phyloP scores from a whole-genome alignment of 1,284 basidiomycete genomes.

The Coniophora puteana region DNA sequence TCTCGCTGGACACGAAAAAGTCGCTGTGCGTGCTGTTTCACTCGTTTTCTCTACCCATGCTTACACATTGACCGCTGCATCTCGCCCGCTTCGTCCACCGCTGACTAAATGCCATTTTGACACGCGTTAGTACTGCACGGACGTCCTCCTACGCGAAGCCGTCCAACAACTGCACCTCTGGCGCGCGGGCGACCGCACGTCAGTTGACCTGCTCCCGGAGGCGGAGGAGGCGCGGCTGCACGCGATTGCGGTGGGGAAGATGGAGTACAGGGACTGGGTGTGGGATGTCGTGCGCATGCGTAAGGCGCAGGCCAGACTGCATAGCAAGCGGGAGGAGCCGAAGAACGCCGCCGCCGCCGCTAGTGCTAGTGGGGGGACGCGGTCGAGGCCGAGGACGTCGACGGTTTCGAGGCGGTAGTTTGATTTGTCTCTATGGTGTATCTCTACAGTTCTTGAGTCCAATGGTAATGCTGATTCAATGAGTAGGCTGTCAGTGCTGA shows the following conservation, averaged over 20 bases:
- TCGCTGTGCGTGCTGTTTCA: conserved; percentile 41
- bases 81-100: conserved; percentile 5
- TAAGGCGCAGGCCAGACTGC: conserved; percentile 27
- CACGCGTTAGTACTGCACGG: conserved; percentile 76
- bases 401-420: conserved; percentile 18
- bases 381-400: conserved; percentile 21
- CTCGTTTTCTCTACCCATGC: conserved; percentile 1
- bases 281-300: conserved; percentile 54
- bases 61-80: too few relatives aligned
- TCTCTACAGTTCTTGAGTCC: too few relatives aligned
- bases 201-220: conserved; percentile 39
- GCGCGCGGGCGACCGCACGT: conserved; percentile 54
- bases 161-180: conserved; percentile 67
- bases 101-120: too few relatives aligned
- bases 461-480: too few relatives aligned
- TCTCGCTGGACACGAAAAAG: conserved; percentile 50
- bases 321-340: conserved; percentile 17
- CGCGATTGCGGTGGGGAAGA: conserved; percentile 40
- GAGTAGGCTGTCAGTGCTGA: too few relatives aligned
- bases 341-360: conserved; percentile 6
- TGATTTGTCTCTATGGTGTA: too few relatives aligned
- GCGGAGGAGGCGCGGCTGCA: conserved; percentile 56
- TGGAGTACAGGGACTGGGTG: conserved; percentile 62
- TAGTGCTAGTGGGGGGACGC: conserved; percentile 21
- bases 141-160: conserved; percentile 65